Evolutionary conservation across 805 yeast species (phyloP).

Genomic region (Hanseniaspora lindneri): DNA sequence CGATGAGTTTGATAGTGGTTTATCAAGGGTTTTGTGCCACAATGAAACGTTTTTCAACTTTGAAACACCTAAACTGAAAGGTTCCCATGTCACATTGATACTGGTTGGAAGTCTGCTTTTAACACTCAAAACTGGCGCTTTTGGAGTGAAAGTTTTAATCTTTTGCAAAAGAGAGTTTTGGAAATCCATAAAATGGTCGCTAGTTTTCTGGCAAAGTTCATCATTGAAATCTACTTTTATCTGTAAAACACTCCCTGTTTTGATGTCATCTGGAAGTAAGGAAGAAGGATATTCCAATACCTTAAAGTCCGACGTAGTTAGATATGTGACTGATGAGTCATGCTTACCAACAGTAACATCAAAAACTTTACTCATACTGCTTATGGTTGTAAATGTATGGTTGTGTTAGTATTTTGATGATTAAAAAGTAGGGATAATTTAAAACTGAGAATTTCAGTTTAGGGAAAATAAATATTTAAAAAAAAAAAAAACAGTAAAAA

Average conservation of each 20-base stretch:
- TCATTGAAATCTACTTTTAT: constrained; percentile 71
- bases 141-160: constrained; percentile 65
- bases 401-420: too few relatives aligned
- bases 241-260: constrained; percentile 84
- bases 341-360: constrained; percentile 89
- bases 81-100: constrained; percentile 91
- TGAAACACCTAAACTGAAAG: constrained; percentile 71
- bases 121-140: constrained; percentile 52
- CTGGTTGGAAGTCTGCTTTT: constrained; percentile 86
- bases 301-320: constrained; percentile 85
- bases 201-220: constrained; percentile 51
- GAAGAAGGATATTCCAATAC: constrained; percentile 94
- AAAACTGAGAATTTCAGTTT: too few relatives aligned
- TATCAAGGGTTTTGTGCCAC: constrained; percentile 36
- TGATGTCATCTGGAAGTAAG: constrained; percentile 75
- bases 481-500: background rate
- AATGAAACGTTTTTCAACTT: constrained; percentile 62
- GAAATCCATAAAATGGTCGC: constrained; percentile 43
- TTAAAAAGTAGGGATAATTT: too few relatives aligned
- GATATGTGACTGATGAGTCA: constrained; percentile 85
- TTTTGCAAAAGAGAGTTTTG: constrained; percentile 63
- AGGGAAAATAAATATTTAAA: too few relatives aligned
- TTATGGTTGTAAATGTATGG: too few relatives aligned
- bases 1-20: constrained; percentile 1
- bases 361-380: constrained; percentile 31